Conservation (phyloP, 345 rosid species). For the Excoecaria agallocha region DNA sequence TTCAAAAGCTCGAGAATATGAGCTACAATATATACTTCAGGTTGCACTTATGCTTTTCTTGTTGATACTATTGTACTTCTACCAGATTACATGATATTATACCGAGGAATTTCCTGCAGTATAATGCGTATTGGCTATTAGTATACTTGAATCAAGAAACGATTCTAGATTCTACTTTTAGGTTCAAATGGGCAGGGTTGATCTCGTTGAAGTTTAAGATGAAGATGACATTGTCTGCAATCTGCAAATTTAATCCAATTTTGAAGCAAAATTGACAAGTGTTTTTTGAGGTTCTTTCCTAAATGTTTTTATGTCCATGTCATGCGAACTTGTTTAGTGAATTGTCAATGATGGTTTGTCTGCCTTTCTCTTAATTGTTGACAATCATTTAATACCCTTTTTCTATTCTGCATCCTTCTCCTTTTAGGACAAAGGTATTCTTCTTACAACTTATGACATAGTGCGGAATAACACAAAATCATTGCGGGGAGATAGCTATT, state of each 20-base stretch:
- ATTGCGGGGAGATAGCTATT: constrained; percentile 50
- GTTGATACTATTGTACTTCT: neutral
- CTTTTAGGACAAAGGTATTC: constrained; percentile 80
- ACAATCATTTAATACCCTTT: neutral
- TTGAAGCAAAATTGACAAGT: neutral
- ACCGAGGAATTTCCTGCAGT: neutral
- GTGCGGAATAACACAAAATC: constrained; percentile 82
- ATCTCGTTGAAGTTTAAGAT: neutral
- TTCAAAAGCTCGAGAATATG: constrained; percentile 76
- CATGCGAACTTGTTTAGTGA: neutral
- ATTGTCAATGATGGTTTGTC: neutral
- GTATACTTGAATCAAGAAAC: neutral
- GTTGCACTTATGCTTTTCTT: constrained; percentile 32
- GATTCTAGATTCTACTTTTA: neutral
- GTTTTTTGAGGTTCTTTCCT: neutral
- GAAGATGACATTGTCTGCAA: neutral
- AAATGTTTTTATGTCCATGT: neutral
- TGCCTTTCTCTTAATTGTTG: neutral
- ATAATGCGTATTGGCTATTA: neutral
- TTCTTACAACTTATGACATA: constrained; percentile 89
- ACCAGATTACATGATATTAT: neutral
- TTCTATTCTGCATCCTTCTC: constrained; percentile 4
- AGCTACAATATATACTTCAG: constrained; percentile 82
- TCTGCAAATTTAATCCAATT: neutral
- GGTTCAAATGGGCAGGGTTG: neutral